These are phyloP conservation scores for Cetraspora pellucida DNA, from an alignment of 192 early-diverging fungal species.

Conservation along the genomic window DNA sequence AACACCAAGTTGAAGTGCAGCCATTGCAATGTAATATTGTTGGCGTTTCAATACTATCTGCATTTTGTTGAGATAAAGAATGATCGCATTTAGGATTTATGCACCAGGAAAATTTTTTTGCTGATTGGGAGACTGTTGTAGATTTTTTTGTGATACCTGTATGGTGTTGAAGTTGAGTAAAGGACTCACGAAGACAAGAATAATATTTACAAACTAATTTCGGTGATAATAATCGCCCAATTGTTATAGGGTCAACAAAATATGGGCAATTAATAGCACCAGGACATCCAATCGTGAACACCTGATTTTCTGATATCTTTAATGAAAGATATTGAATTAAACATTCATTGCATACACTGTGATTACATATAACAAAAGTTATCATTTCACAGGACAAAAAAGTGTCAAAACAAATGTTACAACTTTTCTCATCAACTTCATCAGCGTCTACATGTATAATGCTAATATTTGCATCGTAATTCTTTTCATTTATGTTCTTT, in stretches of 20 bases:
- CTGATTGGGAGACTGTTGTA: not conserved
- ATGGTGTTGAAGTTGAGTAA: slow-evolving; percentile 20
- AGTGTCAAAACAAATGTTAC: slow-evolving; percentile 26
- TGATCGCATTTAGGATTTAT: slow-evolving; percentile 16
- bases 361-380: slow-evolving; percentile 20
- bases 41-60: not conserved
- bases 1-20: slow-evolving; percentile 16
- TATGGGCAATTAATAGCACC: slow-evolving; percentile 10
- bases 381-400: not conserved
- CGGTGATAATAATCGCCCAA: slow-evolving; percentile 21
- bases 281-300: slow-evolving; percentile 16
- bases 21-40: slow-evolving; percentile 10
- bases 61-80: slow-evolving; percentile 21
- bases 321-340: slow-evolving; percentile 28
- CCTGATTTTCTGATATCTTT: slow-evolving; percentile 27
- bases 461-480: not conserved
- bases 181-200: slow-evolving; percentile 22
- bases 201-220: slow-evolving; percentile 20
- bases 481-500: not conserved
- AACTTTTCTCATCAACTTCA: slow-evolving; percentile 6
- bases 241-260: slow-evolving; percentile 30
- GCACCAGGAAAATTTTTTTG: slow-evolving; percentile 16
- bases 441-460: not conserved
- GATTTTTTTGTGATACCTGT: not conserved
- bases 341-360: slow-evolving; percentile 26